Evolutionary conservation across 495 filamentous ascomycete species (phyloP).

Genomic region (Antarctomyces pellizariae): DNA sequence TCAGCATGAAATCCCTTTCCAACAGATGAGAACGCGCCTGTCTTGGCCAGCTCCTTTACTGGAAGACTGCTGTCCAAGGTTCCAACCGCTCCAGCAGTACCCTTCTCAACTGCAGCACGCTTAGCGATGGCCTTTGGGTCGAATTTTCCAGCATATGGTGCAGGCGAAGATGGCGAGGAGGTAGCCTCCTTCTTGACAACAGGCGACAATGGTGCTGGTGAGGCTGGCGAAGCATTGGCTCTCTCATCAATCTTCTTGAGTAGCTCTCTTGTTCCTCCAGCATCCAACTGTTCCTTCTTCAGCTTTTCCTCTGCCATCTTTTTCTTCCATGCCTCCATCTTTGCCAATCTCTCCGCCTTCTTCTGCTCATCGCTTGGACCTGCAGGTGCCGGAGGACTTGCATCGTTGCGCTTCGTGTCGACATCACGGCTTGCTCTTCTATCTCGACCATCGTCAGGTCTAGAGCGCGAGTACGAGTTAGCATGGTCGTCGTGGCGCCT

Average conservation of each 20-base stretch:
- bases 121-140: constrained; percentile 73
- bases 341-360: constrained; percentile 61
- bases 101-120: constrained; percentile 33
- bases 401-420: constrained; percentile 26
- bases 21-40: constrained; percentile 22
- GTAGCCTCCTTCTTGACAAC: constrained; percentile 24
- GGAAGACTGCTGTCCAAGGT: constrained; percentile 39
- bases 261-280: constrained; percentile 38
- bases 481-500: constrained; percentile 52
- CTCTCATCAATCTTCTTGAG: constrained; percentile 58
- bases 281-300: constrained; percentile 48
- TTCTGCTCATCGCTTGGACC: constrained; percentile 57
- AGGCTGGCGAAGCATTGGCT: constrained; percentile 28
- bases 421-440: constrained; percentile 22
- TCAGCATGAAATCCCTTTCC: constrained; percentile 26
- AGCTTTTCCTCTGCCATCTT: constrained; percentile 64
- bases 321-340: constrained; percentile 77
- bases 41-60: constrained; percentile 29
- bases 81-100: constrained; percentile 17
- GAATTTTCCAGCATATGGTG: constrained; percentile 57
- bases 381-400: constrained; percentile 27
- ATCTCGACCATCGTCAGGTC: constrained; percentile 40
- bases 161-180: no score
- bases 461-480: constrained; percentile 47
- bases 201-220: constrained; percentile 31